Conservation (phyloP, 2,329 filamentous ascomycete genomes). For the Penicillium sp. region DNA sequence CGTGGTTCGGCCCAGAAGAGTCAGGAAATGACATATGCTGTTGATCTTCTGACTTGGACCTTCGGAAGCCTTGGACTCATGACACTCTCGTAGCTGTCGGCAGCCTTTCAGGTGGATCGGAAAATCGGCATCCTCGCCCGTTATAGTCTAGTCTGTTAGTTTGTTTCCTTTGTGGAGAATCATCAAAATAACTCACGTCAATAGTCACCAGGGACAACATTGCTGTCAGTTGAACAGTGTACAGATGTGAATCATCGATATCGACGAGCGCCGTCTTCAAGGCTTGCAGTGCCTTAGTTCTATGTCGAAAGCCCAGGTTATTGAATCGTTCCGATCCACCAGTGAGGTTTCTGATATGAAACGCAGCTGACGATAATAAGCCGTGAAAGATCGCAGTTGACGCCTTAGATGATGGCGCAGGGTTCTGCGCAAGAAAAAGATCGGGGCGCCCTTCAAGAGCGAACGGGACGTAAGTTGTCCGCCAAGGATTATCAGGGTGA, state of each 20-base stretch:
- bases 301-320: conserved; percentile 4
- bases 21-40: conserved; percentile 21
- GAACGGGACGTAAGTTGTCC: conserved; percentile 14
- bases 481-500: conserved; percentile 11
- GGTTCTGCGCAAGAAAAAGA: conserved; percentile 1
- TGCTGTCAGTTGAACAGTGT: conserved; percentile 14
- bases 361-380: conserved; percentile 11
- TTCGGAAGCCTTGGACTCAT: neutral
- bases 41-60: conserved; percentile 14
- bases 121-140: conserved; percentile 23
- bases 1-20: conserved; percentile 18
- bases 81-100: conserved; percentile 4
- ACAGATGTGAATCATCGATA: conserved; percentile 1
- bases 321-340: conserved; percentile 1
- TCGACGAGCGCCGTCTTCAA: conserved; percentile 4
- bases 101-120: conserved; percentile 21
- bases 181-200: conserved; percentile 13
- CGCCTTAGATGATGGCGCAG: neutral
- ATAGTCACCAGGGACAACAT: conserved; percentile 22
- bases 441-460: conserved; percentile 11
- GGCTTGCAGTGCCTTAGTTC: conserved; percentile 5
- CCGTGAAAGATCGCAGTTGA: conserved; percentile 13
- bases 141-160: conserved; percentile 6
- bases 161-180: neutral
- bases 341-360: conserved; percentile 10